Percentiles rank a stretch among this genome's conserved stretches.
These are phyloP conservation scores for Myxozyma melibiosi DNA, from an alignment of 805 yeast genomes.

Conservation along the genomic window DNA sequence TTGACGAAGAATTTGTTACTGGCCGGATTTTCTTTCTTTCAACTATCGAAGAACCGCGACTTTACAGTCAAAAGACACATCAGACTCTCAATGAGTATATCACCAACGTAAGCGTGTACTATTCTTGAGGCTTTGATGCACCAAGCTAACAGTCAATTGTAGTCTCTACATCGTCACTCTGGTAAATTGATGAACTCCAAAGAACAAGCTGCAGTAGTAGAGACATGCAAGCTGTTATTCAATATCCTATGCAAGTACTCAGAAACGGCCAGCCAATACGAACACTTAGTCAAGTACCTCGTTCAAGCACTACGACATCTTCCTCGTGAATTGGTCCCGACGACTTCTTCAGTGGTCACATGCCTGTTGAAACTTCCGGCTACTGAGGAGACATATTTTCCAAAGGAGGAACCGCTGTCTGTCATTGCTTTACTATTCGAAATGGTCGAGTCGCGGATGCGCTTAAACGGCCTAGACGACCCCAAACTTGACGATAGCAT, in stretches of 20 bases:
- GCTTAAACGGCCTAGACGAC: neutral
- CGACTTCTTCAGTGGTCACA: conserved; percentile 10
- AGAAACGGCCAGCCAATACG: neutral
- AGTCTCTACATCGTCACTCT: conserved; percentile 6
- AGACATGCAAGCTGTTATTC: conserved; percentile 25
- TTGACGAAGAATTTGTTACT: conserved; percentile 25
- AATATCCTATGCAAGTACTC: conserved; percentile 12
- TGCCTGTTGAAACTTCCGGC: conserved; percentile 19
- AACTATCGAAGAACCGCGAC: conserved; percentile 9
- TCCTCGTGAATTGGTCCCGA: neutral
- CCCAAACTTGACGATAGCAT: conserved; percentile 9
- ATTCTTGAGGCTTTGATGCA: neutral
- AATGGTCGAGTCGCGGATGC: conserved; percentile 6
- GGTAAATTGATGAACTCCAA: neutral
- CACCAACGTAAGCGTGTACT: conserved; percentile 1
- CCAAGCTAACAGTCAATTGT: neutral
- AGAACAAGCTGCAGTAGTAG: conserved; percentile 7
- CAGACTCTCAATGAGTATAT: neutral
- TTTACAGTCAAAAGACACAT: neutral
- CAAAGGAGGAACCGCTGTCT: conserved; percentile 3
- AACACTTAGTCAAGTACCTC: neutral
- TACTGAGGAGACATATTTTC: neutral
- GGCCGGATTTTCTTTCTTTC: conserved; percentile 27
- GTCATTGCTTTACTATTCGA: neutral
- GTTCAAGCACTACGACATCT: conserved; percentile 4